These are phyloP conservation scores for Kwoniella bestiolae DNA, from an alignment of 768 basidiomycete genomes.

Conservation along the genomic window DNA sequence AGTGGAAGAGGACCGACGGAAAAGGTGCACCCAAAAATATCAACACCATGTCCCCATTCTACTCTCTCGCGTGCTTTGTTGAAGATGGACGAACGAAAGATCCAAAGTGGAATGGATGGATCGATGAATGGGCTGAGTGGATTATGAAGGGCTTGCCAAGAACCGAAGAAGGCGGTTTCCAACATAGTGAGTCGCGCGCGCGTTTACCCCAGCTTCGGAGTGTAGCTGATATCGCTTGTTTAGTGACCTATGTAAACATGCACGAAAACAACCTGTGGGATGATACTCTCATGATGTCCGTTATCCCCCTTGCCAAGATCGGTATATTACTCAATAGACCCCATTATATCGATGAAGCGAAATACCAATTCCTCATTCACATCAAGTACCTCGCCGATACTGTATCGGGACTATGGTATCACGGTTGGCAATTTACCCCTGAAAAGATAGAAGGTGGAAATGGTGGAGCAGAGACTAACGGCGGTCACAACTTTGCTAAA, in stretches of 20 bases:
- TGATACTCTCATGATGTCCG: conserved; percentile 66
- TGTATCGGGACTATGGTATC: conserved; percentile 53
- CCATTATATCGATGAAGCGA: conserved; percentile 65
- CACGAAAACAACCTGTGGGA: conserved; percentile 65
- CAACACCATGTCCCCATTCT: conserved; percentile 66
- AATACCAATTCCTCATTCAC: conserved; percentile 63
- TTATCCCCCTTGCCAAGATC: conserved; percentile 66
- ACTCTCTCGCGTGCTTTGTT: conserved; percentile 42
- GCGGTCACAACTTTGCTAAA: conserved; percentile 55
- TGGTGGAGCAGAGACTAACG: conserved; percentile 15
- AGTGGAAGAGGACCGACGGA: conserved; percentile 58
- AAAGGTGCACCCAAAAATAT: conserved; percentile 66
- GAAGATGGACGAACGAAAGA: conserved; percentile 38
- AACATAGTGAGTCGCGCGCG: conserved; percentile 45
- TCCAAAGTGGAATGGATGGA: conserved; percentile 46
- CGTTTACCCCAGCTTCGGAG: no score
- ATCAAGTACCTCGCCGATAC: conserved; percentile 49
- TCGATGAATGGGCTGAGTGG: conserved; percentile 57
- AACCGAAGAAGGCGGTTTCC: conserved; percentile 46
- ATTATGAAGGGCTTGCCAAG: conserved; percentile 65
- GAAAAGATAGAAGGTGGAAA: conserved; percentile 3
- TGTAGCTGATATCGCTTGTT: not conserved
- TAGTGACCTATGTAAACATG: conserved; percentile 58
- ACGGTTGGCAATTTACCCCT: conserved; percentile 51
- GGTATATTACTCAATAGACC: conserved; percentile 63